These are phyloP conservation scores for Monilinia polystroma DNA, from an alignment of 2,329 filamentous ascomycete genomes.

Conservation along the genomic window DNA sequence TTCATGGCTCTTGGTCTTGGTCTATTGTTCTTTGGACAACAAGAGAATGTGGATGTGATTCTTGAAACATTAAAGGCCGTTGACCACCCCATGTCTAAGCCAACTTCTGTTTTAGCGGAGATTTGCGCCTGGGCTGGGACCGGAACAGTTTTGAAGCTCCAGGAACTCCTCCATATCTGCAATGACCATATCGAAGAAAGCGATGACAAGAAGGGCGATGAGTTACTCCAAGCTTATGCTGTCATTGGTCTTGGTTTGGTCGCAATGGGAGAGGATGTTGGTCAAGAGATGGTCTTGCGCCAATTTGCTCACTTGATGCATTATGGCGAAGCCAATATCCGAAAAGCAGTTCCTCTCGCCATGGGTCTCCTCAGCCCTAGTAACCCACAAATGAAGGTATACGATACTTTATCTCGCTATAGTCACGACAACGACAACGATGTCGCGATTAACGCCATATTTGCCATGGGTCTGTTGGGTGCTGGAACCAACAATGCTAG, in stretches of 20 bases:
- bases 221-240: constrained; percentile 92
- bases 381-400: constrained; percentile 99
- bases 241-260: constrained; percentile 92
- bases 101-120: constrained; percentile 90
- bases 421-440: constrained; percentile 98
- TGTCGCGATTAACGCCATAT: constrained; percentile 97
- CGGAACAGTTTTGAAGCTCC: constrained; percentile 93
- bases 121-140: constrained; percentile 99
- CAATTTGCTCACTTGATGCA: constrained; percentile 99
- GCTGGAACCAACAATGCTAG: constrained; percentile 98
- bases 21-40: constrained; percentile 90
- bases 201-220: constrained; percentile 92
- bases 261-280: constrained; percentile 96
- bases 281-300: constrained; percentile 96
- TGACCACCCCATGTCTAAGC: constrained; percentile 93
- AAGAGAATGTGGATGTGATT: constrained; percentile 98
- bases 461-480: constrained; percentile 95
- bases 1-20: constrained; percentile 95
- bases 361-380: constrained; percentile 96
- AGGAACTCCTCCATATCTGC: constrained; percentile 95
- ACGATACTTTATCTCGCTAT: constrained; percentile 96
- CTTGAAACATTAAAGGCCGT: constrained; percentile 95
- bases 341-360: constrained; percentile 90
- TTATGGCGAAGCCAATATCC: constrained; percentile 96
- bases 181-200: constrained; percentile 95